A percentile compares a stretch with the other conserved stretches of the same genome.
These are phyloP conservation scores for Aphanocladium album DNA, from an alignment of 2,329 filamentous ascomycete species.

Conservation along the genomic window DNA sequence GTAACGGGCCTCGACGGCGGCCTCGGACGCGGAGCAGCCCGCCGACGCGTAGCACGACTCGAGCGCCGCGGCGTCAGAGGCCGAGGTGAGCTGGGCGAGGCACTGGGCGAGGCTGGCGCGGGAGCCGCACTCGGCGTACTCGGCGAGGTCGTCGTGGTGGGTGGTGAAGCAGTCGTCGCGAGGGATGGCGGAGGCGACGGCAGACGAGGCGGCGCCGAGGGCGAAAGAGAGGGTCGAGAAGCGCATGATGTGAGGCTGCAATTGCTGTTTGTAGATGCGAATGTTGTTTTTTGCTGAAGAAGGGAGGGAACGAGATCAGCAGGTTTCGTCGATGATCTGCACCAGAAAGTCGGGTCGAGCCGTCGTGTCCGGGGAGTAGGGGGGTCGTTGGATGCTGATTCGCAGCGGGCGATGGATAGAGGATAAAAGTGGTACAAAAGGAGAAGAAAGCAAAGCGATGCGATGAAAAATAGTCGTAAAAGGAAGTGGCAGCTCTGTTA, in stretches of 20 bases:
- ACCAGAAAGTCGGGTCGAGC: conserved; percentile 9
- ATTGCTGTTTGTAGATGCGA: background rate
- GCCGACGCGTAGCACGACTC: conserved; percentile 31
- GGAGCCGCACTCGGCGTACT: conserved; percentile 39
- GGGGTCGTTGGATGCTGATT: background rate
- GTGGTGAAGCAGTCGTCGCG: conserved; percentile 34
- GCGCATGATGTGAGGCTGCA: conserved; percentile 24
- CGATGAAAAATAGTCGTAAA: background rate
- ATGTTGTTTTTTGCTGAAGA: background rate
- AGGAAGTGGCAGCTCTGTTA: background rate
- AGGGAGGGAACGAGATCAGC: background rate
- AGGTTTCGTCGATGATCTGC: conserved; percentile 8
- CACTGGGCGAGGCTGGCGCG: conserved; percentile 37
- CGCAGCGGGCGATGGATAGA: too few species aligned
- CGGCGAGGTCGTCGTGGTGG: conserved; percentile 35
- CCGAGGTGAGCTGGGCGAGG: conserved; percentile 29
- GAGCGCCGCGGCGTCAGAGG: conserved; percentile 29
- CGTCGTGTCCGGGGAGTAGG: conserved; percentile 10
- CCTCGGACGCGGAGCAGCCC: conserved; percentile 30
- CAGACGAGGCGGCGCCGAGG: conserved; percentile 27
- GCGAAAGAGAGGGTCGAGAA: conserved; percentile 30
- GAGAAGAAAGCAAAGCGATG: background rate
- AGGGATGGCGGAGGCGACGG: conserved; percentile 23
- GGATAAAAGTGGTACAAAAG: too few species aligned
- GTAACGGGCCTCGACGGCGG: conserved; percentile 24